Evolutionary conservation across 768 basidiomycete genomes (phyloP).

Genomic region (Trametes meyenii): DNA sequence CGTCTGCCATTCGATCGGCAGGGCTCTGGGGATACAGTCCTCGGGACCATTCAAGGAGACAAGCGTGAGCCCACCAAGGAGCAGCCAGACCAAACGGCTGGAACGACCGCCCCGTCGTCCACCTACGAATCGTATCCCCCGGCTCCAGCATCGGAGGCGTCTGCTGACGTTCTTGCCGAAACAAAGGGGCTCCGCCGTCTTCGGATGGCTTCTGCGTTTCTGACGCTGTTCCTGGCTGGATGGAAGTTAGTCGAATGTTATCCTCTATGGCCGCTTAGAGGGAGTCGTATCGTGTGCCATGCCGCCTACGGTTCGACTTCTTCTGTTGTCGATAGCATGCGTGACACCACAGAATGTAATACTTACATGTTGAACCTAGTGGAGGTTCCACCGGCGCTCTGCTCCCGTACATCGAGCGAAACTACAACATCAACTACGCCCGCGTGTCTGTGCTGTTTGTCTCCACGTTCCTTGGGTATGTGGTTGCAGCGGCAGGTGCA

Average conservation of each 20-base stretch:
- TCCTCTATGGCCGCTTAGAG: neutral
- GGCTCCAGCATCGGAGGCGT: neutral
- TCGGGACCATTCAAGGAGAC: neutral
- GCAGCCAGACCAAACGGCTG: neutral
- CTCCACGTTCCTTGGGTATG: conserved; percentile 30
- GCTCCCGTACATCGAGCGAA: conserved; percentile 30
- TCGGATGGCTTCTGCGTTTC: conserved; percentile 28
- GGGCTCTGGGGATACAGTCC: conserved; percentile 4
- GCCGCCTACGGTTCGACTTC: neutral
- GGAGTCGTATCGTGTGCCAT: neutral
- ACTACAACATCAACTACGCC: conserved; percentile 29
- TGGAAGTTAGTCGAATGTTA: conserved; percentile 29
- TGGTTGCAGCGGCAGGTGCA: conserved; percentile 27
- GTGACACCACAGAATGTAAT: neutral
- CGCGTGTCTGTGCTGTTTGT: conserved; percentile 32
- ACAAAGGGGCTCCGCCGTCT: conserved; percentile 20
- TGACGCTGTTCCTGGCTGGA: conserved; percentile 31
- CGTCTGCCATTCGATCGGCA: conserved; percentile 12
- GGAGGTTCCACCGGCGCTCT: conserved; percentile 32
- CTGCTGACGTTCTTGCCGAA: conserved; percentile 8
- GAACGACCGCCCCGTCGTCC: neutral
- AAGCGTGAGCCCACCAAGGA: neutral
- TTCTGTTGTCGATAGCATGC: neutral
- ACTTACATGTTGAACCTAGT: conserved; percentile 12
- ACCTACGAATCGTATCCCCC: neutral